Evolutionary conservation across 805 yeast species (phyloP), one percentile per base, ranked within the genome.

Genomic region (Lachancea waltii): DNA sequence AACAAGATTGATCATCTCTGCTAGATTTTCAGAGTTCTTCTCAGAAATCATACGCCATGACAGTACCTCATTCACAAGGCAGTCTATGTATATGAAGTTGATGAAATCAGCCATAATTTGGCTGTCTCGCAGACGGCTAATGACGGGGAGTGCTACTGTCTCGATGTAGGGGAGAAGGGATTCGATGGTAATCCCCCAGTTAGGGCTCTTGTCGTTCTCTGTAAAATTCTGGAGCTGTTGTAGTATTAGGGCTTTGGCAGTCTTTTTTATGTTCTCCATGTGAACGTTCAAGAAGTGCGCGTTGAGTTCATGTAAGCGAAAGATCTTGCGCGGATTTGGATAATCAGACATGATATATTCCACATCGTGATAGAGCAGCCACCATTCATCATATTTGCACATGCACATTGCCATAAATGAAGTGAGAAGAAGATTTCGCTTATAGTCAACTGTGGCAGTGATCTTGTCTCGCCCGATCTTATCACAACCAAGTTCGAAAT

Each of bases 11-110:
- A 58, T 45, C 8, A 57, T 35, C 34, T 53, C 50, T 9, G 59
- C 48, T 22, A 60, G 26, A 35, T 58, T 55, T 28, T 53, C 59
- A 4, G 64, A 57, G 34, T 51, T 54, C 18, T 40, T 52, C 35
- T 58, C 64, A 4, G 63, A 58, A 4, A 60, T 58, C 13, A 58
- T 48, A n/a, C 47, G 45, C 62, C 63, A 60, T 7, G 46, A 31
- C 7, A 56, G 36, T 3, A 60, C 49, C 9, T 42, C 33, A 10
- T 45, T 38, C 3, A 47, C 39, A 9, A 57, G 42, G 25, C 52
- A 49, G 4, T 48, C 49, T 7, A 40, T 38, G 35, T 53, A 56
- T 7, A 55, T 27, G 35, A 49, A 56, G 4, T 42, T 28, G 16
- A 55, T 22, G 19, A 53, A 46, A 4, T 38, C 24, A n/a, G 46